A percentile compares a stretch with the other conserved stretches of the same genome.
Evolutionary conservation across 139 green algal species (phyloP).

Genomic region (Volvox reticuliferus): DNA sequence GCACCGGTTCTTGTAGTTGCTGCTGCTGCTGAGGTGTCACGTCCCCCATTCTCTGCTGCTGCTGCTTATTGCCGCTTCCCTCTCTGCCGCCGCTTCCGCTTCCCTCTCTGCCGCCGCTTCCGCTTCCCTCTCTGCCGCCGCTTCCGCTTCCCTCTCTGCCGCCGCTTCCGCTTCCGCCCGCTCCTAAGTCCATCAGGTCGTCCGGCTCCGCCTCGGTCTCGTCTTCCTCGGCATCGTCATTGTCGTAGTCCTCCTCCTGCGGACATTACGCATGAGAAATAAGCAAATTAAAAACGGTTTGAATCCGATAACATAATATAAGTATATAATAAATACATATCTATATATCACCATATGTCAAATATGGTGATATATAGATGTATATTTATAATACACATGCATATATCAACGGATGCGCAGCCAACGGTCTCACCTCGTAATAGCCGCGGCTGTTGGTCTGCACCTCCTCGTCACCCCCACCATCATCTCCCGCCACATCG

Average conservation of each 20-base stretch:
- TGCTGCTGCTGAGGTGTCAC: not conserved
- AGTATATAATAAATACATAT: too few relatives aligned
- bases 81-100: not conserved
- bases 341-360: too few relatives aligned
- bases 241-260: conserved; percentile 46
- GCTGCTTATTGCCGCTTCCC: not conserved
- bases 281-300: too few relatives aligned
- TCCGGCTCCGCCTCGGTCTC: conserved; percentile 42
- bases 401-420: not conserved
- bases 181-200: not conserved
- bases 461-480: conserved; percentile 31
- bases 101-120: not conserved
- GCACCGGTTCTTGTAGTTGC: not conserved
- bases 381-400: too few relatives aligned
- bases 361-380: too few relatives aligned
- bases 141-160: conserved; percentile 6
- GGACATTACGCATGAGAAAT: not conserved
- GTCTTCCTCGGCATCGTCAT: conserved; percentile 32
- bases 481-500: conserved; percentile 3
- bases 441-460: conserved; percentile 42
- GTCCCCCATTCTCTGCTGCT: not conserved
- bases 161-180: not conserved
- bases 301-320: too few relatives aligned
- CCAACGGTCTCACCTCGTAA: conserved; percentile 30
- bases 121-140: not conserved